A percentile compares a stretch with the other conserved stretches of the same genome.
phyloP scores from a whole-genome alignment of 177 flowering plant genomes.

The Tripterygium wilfordii region DNA sequence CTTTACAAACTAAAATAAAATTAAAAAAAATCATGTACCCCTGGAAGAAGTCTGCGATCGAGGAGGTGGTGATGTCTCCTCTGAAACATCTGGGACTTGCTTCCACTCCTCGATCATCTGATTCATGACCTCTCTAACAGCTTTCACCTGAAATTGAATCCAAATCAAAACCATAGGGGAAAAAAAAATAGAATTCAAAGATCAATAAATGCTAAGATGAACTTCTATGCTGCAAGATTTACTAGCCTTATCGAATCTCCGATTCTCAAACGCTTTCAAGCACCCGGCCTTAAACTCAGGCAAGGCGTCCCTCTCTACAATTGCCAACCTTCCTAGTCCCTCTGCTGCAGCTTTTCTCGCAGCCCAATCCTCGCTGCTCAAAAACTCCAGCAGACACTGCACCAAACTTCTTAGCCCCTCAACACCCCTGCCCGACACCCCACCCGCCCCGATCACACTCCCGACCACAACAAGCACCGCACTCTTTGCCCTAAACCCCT shows the following conservation, averaged over 20 bases:
- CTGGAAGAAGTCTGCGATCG: conserved; percentile 45
- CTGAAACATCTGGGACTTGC: conserved; percentile 64
- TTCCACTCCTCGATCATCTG: conserved; percentile 84
- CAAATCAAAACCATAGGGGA: background rate
- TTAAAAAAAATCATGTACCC: conserved; percentile 28
- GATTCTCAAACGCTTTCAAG: conserved; percentile 50
- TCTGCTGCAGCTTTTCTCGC: conserved; percentile 84
- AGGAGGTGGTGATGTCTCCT: conserved; percentile 46
- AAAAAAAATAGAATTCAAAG: background rate
- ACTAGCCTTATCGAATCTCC: conserved; percentile 89
- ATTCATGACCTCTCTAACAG: conserved; percentile 76
- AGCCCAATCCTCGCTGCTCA: conserved; percentile 80
- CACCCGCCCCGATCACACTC: conserved; percentile 51
- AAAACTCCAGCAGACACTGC: conserved; percentile 48
- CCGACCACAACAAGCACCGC: conserved; percentile 59
- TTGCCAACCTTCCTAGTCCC: conserved; percentile 52
- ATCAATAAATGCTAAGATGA: no score
- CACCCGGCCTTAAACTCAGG: conserved; percentile 54
- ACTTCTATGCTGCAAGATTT: no score
- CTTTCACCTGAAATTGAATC: conserved; percentile 57
- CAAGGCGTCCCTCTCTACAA: conserved; percentile 48
- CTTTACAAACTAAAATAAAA: background rate
- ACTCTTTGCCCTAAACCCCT: conserved; percentile 69
- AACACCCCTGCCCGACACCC: conserved; percentile 20
- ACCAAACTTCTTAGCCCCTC: conserved; percentile 41